A percentile compares a stretch with the other conserved stretches of the same genome.
phyloP scores from a whole-genome alignment of 176 grass and related monocot genomes.

The Carex kokanica region DNA sequence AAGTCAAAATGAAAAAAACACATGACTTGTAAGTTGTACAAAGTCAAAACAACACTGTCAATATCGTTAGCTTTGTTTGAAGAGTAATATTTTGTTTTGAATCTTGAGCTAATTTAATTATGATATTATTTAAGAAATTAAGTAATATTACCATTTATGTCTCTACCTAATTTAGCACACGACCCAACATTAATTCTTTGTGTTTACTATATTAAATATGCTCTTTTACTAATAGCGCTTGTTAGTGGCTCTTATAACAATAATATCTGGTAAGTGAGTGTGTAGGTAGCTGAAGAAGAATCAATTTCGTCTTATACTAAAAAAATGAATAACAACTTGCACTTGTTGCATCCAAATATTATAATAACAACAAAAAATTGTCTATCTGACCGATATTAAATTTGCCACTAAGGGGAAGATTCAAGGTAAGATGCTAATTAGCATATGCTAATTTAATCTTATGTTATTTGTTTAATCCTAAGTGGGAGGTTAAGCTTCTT shows the following conservation, averaged over 20 bases:
- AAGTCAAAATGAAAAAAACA: too few species aligned
- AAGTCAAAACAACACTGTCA: too few species aligned
- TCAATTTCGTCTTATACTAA: neutral
- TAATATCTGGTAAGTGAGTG: conserved; percentile 14
- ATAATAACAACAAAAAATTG: too few species aligned
- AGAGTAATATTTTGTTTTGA: neutral
- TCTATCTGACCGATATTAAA: too few species aligned
- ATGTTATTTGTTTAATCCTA: conserved; percentile 15
- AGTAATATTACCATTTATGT: neutral
- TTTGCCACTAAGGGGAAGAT: too few species aligned
- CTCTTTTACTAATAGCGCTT: neutral
- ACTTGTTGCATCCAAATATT: too few species aligned
- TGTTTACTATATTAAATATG: neutral
- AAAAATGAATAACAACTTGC: neutral
- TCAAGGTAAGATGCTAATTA: neutral
- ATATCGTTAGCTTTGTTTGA: too few species aligned
- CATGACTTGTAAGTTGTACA: too few species aligned
- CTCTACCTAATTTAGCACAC: neutral
- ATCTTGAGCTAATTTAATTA: neutral
- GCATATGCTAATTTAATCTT: conserved; percentile 14
- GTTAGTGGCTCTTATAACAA: conserved; percentile 3
- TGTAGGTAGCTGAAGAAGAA: neutral
- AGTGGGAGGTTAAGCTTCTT: neutral
- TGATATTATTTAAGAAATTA: neutral
- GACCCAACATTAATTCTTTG: neutral